Evolutionary conservation across 129 eudicot species (phyloP).

Genomic region (Flaveria ramosissima): DNA sequence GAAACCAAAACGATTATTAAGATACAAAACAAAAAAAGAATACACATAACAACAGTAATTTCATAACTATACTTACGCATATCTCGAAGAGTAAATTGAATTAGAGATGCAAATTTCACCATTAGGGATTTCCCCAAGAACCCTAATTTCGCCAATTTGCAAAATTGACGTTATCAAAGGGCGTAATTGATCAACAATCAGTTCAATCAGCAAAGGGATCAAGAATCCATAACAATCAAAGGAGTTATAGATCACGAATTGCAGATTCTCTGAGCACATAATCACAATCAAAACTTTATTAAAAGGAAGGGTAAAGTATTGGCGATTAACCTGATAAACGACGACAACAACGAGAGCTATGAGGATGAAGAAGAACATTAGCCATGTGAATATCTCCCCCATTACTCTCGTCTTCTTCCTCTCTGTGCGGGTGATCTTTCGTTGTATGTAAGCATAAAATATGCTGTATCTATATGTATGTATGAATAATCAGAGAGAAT

Average conservation of each 20-base stretch:
- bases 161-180: conserved; percentile 11
- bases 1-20: background rate
- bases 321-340: conserved; percentile 73
- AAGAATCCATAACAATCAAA: background rate
- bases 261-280: conserved; percentile 13
- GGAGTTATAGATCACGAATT: conserved; percentile 22
- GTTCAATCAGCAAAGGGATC: conserved; percentile 8
- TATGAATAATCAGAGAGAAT: too few species aligned
- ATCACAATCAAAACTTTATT: too few species aligned
- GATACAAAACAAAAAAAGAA: background rate
- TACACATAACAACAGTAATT: background rate
- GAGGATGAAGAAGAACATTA: conserved; percentile 75
- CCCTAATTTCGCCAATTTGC: conserved; percentile 25
- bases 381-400: conserved; percentile 70
- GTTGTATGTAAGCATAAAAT: background rate
- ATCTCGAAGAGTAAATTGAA: background rate
- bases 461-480: too few species aligned
- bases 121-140: background rate
- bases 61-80: background rate
- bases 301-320: background rate
- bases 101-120: background rate
- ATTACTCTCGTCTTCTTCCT: conserved; percentile 36
- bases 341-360: conserved; percentile 74
- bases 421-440: background rate
- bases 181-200: conserved; percentile 1